A percentile compares a stretch with the other conserved stretches of the same genome.
Evolutionary conservation across 495 filamentous ascomycete species (phyloP).

Genomic region (Poronia punctata): DNA sequence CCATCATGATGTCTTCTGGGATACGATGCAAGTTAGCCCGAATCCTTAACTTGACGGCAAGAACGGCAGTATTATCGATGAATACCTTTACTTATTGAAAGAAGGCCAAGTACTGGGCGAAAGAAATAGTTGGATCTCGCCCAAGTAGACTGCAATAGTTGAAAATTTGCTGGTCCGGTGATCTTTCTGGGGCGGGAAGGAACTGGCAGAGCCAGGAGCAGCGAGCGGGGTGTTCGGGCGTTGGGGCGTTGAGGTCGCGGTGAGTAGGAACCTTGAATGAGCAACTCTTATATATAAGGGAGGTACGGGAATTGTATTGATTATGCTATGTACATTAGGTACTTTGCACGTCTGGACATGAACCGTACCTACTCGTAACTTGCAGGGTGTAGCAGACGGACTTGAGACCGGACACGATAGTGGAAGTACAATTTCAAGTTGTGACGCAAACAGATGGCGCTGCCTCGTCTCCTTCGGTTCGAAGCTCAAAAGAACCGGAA

Average conservation of each 20-base stretch:
- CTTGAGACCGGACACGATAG: no score
- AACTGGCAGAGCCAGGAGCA: conserved; percentile 12
- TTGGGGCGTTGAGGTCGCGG: no score
- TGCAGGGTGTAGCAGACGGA: no score
- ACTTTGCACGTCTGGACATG: no score
- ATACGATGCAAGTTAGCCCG: background rate
- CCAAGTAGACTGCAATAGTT: conserved; percentile 4
- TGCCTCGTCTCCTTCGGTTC: no score
- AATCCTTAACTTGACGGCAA: background rate
- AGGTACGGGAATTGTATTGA: no score
- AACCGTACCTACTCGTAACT: no score
- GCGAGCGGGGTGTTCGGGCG: conserved; percentile 15
- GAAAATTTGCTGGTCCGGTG: conserved; percentile 10
- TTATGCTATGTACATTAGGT: no score
- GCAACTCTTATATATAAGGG: no score
- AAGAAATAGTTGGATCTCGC: conserved; percentile 4
- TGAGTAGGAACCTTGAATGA: no score
- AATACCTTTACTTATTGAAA: conserved; percentile 14
- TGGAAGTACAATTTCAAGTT: background rate
- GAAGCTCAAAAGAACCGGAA: no score
- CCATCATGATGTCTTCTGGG: conserved; percentile 13
- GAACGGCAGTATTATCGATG: conserved; percentile 10
- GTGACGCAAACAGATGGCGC: background rate
- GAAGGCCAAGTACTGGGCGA: background rate
- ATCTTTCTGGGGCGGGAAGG: conserved; percentile 10